phyloP scores from a whole-genome alignment of 106 monocot species.

The Narthecium ossifragum region DNA sequence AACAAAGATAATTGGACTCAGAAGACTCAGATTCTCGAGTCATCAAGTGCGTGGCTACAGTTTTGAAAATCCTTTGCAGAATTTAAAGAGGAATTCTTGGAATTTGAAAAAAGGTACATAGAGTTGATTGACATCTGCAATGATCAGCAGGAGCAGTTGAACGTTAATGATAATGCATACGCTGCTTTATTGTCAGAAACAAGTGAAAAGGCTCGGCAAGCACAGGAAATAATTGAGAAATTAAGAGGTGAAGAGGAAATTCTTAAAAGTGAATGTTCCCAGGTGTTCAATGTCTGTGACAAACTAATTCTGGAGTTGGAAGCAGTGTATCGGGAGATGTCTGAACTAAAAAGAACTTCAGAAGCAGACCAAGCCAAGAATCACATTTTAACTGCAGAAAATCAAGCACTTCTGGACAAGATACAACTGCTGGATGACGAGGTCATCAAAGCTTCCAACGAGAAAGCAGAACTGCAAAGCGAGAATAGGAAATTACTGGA shows the following conservation, averaged over 20 bases:
- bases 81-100: slow-evolving; percentile 13
- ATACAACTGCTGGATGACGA: slow-evolving; percentile 6
- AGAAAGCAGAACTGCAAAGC: slow-evolving; percentile 15
- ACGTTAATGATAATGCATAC: slow-evolving; percentile 26
- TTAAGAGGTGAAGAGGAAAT: slow-evolving; percentile 26
- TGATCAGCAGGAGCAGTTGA: slow-evolving; percentile 31
- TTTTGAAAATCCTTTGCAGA: slow-evolving; percentile 19
- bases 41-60: slow-evolving; percentile 13
- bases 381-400: slow-evolving; percentile 19
- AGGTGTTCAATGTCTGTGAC: slow-evolving; percentile 3
- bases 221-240: slow-evolving; percentile 16
- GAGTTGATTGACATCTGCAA: slow-evolving; percentile 15
- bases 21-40: slow-evolving; percentile 20
- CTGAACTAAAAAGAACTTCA: slow-evolving; percentile 15
- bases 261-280: slow-evolving; percentile 9
- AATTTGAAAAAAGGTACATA: slow-evolving; percentile 20
- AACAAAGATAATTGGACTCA: slow-evolving; percentile 27
- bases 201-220: slow-evolving; percentile 8
- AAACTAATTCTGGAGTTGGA: slow-evolving; percentile 18
- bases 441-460: slow-evolving; percentile 12
- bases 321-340: slow-evolving; percentile 3
- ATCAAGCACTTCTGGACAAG: slow-evolving; percentile 13
- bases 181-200: slow-evolving; percentile 17
- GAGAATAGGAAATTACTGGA: slow-evolving; percentile 19
- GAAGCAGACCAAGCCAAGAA: slow-evolving; percentile 17